Evolutionary conservation across 805 yeast genomes (phyloP).

Genomic region (Maudiozyma barnettii): DNA sequence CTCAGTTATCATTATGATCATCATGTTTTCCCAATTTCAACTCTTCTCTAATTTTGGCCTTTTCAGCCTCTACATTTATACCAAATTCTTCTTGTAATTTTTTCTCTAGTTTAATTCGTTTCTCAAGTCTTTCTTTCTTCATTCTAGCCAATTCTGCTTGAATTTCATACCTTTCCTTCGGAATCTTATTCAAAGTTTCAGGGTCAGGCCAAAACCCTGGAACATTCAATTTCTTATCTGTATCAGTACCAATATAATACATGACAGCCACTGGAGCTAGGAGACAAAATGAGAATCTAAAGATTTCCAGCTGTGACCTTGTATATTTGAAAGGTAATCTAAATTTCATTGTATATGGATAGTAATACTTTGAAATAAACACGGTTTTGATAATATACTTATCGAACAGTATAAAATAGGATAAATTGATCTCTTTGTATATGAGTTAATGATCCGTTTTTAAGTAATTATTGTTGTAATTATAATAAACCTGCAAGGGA

Average conservation of each 20-base stretch:
- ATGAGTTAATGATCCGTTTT: too few relatives aligned
- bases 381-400: too few relatives aligned
- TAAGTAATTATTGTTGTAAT: too few relatives aligned
- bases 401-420: too few relatives aligned
- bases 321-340: slow-evolving; percentile 29
- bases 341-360: slow-evolving; percentile 5
- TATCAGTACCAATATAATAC: slow-evolving; percentile 87
- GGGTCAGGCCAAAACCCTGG: slow-evolving; percentile 98
- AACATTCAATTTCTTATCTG: slow-evolving; percentile 78
- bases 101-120: slow-evolving; percentile 63
- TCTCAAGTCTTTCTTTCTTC: slow-evolving; percentile 63
- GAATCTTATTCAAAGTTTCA: slow-evolving; percentile 78
- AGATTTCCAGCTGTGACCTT: slow-evolving; percentile 45
- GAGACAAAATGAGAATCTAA: slow-evolving; percentile 69
- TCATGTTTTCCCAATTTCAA: neutral
- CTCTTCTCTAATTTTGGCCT: slow-evolving; percentile 13
- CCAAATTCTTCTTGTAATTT: slow-evolving; percentile 58
- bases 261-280: slow-evolving; percentile 82
- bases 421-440: too few relatives aligned
- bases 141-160: slow-evolving; percentile 86
- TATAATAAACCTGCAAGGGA: too few relatives aligned
- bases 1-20: too few relatives aligned
- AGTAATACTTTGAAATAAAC: too few relatives aligned
- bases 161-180: slow-evolving; percentile 87
- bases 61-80: slow-evolving; percentile 43